Percentiles rank a stretch among this genome's conserved stretches.
phyloP scores from a whole-genome alignment of 352 stramenopile species.

The Elongisporangium prolatum region DNA sequence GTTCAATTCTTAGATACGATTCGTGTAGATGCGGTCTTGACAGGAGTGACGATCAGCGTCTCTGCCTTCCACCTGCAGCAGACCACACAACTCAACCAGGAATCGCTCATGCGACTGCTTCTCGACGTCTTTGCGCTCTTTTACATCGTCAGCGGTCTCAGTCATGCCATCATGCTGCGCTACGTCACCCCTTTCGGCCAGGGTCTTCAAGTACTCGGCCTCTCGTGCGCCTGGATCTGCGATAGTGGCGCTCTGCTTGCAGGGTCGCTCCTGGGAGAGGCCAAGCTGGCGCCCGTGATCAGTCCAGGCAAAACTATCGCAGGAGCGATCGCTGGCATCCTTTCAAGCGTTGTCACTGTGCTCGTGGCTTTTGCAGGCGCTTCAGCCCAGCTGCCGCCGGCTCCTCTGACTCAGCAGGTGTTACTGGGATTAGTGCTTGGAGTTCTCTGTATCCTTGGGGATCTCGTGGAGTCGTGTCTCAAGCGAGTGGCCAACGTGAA shows the following conservation, averaged over 20 bases:
- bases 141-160: slow-evolving; percentile 61
- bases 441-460: slow-evolving; percentile 55
- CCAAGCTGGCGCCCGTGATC: slow-evolving; percentile 54
- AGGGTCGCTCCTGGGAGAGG: slow-evolving; percentile 44
- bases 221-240: slow-evolving; percentile 62
- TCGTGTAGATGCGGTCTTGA: neutral
- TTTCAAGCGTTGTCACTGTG: slow-evolving; percentile 45
- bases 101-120: slow-evolving; percentile 24
- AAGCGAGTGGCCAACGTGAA: slow-evolving; percentile 71
- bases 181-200: slow-evolving; percentile 42
- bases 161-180: slow-evolving; percentile 54
- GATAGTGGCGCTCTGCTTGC: slow-evolving; percentile 58
- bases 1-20: slow-evolving; percentile 6
- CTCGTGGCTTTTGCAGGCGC: slow-evolving; percentile 24
- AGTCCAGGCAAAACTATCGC: slow-evolving; percentile 70
- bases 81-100: neutral
- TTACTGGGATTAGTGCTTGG: slow-evolving; percentile 38
- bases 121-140: slow-evolving; percentile 51
- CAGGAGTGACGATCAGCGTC: neutral
- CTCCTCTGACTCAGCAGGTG: slow-evolving; percentile 33
- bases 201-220: slow-evolving; percentile 57
- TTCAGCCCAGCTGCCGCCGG: slow-evolving; percentile 13
- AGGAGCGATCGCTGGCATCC: slow-evolving; percentile 43
- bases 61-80: neutral
- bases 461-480: slow-evolving; percentile 62